Conservation (phyloP, 805 yeast species). For the Yamadazyma philogaea region DNA sequence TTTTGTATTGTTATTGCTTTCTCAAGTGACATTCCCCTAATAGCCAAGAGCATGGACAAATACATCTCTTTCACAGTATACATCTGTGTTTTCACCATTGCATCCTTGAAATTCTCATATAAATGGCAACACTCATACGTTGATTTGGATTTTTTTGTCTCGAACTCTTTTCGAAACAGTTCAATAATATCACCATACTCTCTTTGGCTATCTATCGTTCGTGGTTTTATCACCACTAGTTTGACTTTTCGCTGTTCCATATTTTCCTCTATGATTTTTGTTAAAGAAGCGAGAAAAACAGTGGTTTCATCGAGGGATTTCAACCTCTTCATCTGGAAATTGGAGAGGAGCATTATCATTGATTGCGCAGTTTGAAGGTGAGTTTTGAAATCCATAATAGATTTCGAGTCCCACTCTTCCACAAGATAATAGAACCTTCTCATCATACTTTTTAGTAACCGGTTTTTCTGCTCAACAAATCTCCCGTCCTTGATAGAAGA, state of each 20-base stretch:
- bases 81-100: slow-evolving; percentile 67
- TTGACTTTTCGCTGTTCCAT: slow-evolving; percentile 23
- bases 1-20: slow-evolving; percentile 78
- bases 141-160: slow-evolving; percentile 12
- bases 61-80: slow-evolving; percentile 75
- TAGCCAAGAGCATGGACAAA: slow-evolving; percentile 70
- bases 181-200: slow-evolving; percentile 45
- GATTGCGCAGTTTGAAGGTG: slow-evolving; percentile 77
- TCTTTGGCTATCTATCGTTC: slow-evolving; percentile 45
- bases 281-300: slow-evolving; percentile 50
- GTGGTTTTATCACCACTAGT: slow-evolving; percentile 53
- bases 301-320: slow-evolving; percentile 73
- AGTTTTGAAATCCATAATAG: slow-evolving; percentile 51
- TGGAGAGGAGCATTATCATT: slow-evolving; percentile 60
- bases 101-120: slow-evolving; percentile 51
- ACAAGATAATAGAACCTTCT: slow-evolving; percentile 68
- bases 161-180: slow-evolving; percentile 46
- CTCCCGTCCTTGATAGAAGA: slow-evolving; percentile 84
- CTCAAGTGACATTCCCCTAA: slow-evolving; percentile 78
- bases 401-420: slow-evolving; percentile 57
- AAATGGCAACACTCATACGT: slow-evolving; percentile 37
- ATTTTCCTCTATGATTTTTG: slow-evolving; percentile 38
- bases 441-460: slow-evolving; percentile 70
- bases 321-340: slow-evolving; percentile 67
- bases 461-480: slow-evolving; percentile 77